Conservation (phyloP, 352 stramenopile species). For the Phytophthora boehmeriae region DNA sequence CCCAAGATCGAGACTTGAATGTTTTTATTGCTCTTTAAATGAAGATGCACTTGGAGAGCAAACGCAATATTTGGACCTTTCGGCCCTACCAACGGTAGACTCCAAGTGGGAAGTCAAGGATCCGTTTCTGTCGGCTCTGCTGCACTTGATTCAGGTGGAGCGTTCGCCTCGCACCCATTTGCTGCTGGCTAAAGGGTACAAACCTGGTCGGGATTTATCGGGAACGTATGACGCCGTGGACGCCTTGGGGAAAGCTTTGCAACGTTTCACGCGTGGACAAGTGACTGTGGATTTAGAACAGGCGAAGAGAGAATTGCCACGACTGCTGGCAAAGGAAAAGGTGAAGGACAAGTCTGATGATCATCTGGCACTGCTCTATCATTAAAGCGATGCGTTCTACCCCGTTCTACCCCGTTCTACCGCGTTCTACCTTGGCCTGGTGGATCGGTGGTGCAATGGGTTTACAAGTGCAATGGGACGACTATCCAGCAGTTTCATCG, state of each 20-base stretch:
- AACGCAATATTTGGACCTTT: slow-evolving; percentile 2
- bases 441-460: too few species aligned
- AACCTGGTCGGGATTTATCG: slow-evolving; percentile 51
- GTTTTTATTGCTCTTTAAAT: slow-evolving; percentile 52
- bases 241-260: slow-evolving; percentile 41
- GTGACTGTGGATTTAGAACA: slow-evolving; percentile 44
- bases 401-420: background rate
- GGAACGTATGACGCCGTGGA: slow-evolving; percentile 60
- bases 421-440: too few species aligned
- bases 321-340: slow-evolving; percentile 40
- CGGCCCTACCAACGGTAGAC: slow-evolving; percentile 30
- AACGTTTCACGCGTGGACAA: slow-evolving; percentile 34
- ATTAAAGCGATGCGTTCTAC: slow-evolving; percentile 28
- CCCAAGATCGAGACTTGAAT: slow-evolving; percentile 43
- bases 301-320: slow-evolving; percentile 36
- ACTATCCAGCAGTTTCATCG: too few species aligned
- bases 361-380: slow-evolving; percentile 51
- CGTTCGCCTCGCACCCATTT: slow-evolving; percentile 52
- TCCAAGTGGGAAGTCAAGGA: slow-evolving; percentile 60
- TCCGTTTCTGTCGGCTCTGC: slow-evolving; percentile 47
- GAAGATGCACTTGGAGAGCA: background rate
- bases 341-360: slow-evolving; percentile 24
- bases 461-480: too few species aligned
- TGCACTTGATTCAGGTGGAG: slow-evolving; percentile 64
- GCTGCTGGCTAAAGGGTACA: slow-evolving; percentile 69